Percentiles rank a stretch among this genome's conserved stretches.
phyloP scores from a whole-genome alignment of 2,329 filamentous ascomycete species.

The Epichloe sylvatica region DNA sequence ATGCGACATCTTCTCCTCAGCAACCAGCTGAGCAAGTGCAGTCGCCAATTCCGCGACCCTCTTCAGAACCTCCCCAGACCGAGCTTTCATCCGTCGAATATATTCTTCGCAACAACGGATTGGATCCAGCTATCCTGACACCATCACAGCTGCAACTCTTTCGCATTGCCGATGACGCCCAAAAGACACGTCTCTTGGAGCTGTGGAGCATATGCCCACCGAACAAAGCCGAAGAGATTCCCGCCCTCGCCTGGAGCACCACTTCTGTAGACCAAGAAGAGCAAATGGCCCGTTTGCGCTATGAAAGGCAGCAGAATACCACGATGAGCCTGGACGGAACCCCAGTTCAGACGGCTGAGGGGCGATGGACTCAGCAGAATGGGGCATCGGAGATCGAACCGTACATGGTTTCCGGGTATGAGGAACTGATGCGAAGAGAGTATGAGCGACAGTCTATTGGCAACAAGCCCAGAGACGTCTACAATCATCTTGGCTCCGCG shows the following conservation, averaged over 20 bases:
- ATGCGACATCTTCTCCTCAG: slow-evolving; percentile 22
- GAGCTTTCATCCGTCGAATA: slow-evolving; percentile 39
- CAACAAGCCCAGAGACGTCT: slow-evolving; percentile 25
- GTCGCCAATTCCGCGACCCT: slow-evolving; percentile 28
- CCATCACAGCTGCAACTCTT: slow-evolving; percentile 68
- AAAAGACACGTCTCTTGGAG: slow-evolving; percentile 63
- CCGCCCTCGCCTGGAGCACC: slow-evolving; percentile 37
- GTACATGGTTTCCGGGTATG: slow-evolving; percentile 75
- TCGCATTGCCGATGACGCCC: slow-evolving; percentile 55
- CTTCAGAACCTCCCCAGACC: slow-evolving; percentile 36
- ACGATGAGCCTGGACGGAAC: slow-evolving; percentile 42
- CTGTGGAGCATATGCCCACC: slow-evolving; percentile 76
- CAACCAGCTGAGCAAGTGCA: slow-evolving; percentile 14
- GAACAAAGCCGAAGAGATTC: slow-evolving; percentile 39
- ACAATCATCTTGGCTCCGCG: slow-evolving; percentile 29
- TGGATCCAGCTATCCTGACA: slow-evolving; percentile 56
- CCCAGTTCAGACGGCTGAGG: slow-evolving; percentile 36
- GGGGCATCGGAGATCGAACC: slow-evolving; percentile 47
- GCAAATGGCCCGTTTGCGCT: slow-evolving; percentile 45
- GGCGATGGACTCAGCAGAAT: slow-evolving; percentile 33
- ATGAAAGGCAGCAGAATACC: slow-evolving; percentile 31
- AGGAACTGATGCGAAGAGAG: slow-evolving; percentile 50
- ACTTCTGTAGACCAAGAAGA: slow-evolving; percentile 45
- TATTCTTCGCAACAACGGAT: slow-evolving; percentile 50
- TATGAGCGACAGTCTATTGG: slow-evolving; percentile 32